Base-by-base conservation (phyloP, 441 rosid genomes). In the Populus hybrid region DNA sequence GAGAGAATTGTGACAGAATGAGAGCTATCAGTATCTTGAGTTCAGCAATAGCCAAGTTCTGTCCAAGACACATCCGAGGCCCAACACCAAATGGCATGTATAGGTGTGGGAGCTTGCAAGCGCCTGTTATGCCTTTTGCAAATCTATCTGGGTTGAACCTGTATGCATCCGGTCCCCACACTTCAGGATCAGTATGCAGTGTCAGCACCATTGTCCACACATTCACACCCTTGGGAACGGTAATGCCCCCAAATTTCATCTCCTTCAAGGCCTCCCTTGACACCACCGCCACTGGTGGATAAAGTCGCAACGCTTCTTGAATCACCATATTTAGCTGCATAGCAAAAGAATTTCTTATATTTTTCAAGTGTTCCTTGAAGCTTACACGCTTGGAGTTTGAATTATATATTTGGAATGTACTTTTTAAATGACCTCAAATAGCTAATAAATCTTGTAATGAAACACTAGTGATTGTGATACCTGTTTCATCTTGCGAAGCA, bases 231-330 rank as follows among this genome's bases (percentile, higher is more conserved):
- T 87, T 82, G 2, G 94, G 94, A 20, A 89, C 82, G 3, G 81
- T 2, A 9, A 91, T 75, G 75, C 80, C 82, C 24, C 89, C 88
- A 1, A 93, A 84, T 50, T 75, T 86, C 83, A 90, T 83, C 70
- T 91, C 92, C 26, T 82, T 81, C 2, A 90, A 86, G n/a, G 91
- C 94, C 79, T 91, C 96, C 77, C 98, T 88, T 40, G 94, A 88
- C 70, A 91, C 81, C n/a, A 91, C 85, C 1, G 91, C 69, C 50
- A 87, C 94, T 6, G 96, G 96, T 8, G 98, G 88, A 59, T 93
- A 93, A 34, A 93, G 81, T 38, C 97, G 83, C 71, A 93, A 70
- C 6, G 96, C 73, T 78, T 93, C 98, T 6, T 91, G 85, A 12
- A 91, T 88, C 46, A 89, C 96, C 96, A 89, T 91, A 3, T 85